phyloP scores from a whole-genome alignment of 169 alveolate species.

The Plasmodium gonderi region DNA sequence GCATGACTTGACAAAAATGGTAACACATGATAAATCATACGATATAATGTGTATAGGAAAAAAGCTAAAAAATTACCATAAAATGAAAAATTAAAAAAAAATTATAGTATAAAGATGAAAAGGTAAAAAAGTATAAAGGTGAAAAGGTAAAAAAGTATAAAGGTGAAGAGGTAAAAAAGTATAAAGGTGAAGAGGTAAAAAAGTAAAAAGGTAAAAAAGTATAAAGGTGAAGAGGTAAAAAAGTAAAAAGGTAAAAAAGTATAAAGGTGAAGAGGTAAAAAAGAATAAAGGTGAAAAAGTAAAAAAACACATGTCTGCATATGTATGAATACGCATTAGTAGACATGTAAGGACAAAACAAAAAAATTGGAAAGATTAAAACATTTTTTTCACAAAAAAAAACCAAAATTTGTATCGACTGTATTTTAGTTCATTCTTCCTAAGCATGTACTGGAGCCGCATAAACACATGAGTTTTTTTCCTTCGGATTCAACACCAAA shows the following conservation, averaged over 20 bases:
- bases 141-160: too few species aligned
- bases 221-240: too few species aligned
- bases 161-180: too few species aligned
- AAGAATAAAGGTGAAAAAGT: too few species aligned
- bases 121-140: too few species aligned
- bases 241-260: background rate
- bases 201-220: too few species aligned
- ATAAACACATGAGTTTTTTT: conserved; percentile 87
- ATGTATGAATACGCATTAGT: background rate
- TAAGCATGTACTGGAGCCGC: conserved; percentile 92
- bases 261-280: background rate
- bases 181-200: too few species aligned
- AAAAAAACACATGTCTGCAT: background rate
- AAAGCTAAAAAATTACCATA: background rate
- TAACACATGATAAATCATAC: background rate
- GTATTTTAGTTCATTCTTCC: conserved; percentile 91
- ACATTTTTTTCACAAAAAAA: background rate
- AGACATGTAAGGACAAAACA: background rate
- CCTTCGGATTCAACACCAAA: conserved; percentile 91
- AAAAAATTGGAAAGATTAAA: background rate
- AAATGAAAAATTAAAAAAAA: background rate
- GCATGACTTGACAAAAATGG: background rate
- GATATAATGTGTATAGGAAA: background rate
- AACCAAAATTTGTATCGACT: background rate
- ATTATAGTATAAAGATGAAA: background rate